Evolutionary conservation across 768 basidiomycete species (phyloP).

Genomic region (Russula vinacea): DNA sequence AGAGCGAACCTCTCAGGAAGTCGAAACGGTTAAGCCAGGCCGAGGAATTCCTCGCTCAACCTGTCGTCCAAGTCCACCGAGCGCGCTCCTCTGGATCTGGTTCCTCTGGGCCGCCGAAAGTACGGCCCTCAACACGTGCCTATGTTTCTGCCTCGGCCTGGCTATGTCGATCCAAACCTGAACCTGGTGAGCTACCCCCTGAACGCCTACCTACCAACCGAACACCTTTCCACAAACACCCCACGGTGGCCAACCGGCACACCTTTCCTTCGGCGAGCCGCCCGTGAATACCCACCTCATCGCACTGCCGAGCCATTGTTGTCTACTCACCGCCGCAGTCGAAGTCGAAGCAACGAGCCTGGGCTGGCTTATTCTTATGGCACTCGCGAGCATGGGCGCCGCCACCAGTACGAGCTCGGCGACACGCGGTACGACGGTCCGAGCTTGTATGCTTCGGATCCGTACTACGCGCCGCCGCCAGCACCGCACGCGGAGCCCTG

Average conservation of each 20-base stretch:
- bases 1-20: constrained; percentile 1
- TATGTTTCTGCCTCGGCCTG: constrained; percentile 22
- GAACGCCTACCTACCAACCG: not conserved
- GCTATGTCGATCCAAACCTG: constrained; percentile 29
- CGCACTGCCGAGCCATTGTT: too few relatives aligned
- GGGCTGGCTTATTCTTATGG: not conserved
- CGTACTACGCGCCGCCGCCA: constrained; percentile 20
- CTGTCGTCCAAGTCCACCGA: not conserved
- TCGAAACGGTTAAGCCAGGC: constrained; percentile 15
- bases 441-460: constrained; percentile 15
- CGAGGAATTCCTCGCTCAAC: constrained; percentile 9
- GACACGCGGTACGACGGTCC: constrained; percentile 18
- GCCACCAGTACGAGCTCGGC: constrained; percentile 24
- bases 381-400: constrained; percentile 15
- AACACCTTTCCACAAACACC: not conserved
- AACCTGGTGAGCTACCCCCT: constrained; percentile 18
- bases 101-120: not conserved
- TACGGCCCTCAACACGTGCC: not conserved
- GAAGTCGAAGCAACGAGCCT: not conserved
- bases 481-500: constrained; percentile 18
- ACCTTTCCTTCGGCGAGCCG: not conserved
- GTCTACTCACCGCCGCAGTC: too few relatives aligned
- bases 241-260: not conserved
- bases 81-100: not conserved
- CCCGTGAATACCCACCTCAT: not conserved